Conservation (phyloP, 441 rosid species). For the Breynia disticha region DNA sequence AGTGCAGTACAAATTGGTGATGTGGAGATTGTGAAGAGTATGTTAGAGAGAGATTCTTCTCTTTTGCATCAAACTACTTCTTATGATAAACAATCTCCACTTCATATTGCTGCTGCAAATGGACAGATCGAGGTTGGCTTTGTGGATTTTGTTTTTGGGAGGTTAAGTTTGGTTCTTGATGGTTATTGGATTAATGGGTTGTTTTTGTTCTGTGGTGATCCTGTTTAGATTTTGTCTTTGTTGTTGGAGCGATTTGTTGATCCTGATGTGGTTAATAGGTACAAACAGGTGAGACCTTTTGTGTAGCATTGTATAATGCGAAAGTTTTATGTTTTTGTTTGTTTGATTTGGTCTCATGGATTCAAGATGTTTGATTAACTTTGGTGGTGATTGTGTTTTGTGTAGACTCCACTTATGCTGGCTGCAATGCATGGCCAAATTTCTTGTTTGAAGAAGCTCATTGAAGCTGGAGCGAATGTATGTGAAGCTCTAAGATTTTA, state of each 20-base stretch:
- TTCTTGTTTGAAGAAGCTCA: slow-evolving; percentile 60
- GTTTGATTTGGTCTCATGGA: slow-evolving; percentile 8
- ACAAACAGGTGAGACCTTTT: slow-evolving; percentile 56
- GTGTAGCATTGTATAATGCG: slow-evolving; percentile 7
- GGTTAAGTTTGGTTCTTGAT: slow-evolving; percentile 2
- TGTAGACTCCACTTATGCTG: slow-evolving; percentile 88
- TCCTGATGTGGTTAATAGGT: slow-evolving; percentile 79
- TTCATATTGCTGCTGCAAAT: slow-evolving; percentile 90
- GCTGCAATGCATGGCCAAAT: slow-evolving; percentile 93
- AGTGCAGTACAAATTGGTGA: slow-evolving; percentile 68
- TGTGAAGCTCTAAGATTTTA: slow-evolving; percentile 10
- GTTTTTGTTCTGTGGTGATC: slow-evolving; percentile 1
- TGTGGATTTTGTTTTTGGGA: not conserved
- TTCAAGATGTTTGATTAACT: not conserved
- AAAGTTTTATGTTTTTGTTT: not conserved
- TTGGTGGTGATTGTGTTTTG: slow-evolving; percentile 18
- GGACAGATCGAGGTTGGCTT: slow-evolving; percentile 88
- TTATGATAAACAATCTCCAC: slow-evolving; percentile 72
- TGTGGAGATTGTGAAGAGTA: slow-evolving; percentile 28
- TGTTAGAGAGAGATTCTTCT: slow-evolving; percentile 44
- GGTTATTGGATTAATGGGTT: slow-evolving; percentile 5
- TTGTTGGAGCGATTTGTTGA: slow-evolving; percentile 60
- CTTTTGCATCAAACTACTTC: slow-evolving; percentile 41
- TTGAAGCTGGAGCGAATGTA: slow-evolving; percentile 94
- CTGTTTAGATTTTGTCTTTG: slow-evolving; percentile 56